These are phyloP conservation scores for Hyphopichia burtonii DNA, from an alignment of 1,139 yeast species.

Conservation along the genomic window DNA sequence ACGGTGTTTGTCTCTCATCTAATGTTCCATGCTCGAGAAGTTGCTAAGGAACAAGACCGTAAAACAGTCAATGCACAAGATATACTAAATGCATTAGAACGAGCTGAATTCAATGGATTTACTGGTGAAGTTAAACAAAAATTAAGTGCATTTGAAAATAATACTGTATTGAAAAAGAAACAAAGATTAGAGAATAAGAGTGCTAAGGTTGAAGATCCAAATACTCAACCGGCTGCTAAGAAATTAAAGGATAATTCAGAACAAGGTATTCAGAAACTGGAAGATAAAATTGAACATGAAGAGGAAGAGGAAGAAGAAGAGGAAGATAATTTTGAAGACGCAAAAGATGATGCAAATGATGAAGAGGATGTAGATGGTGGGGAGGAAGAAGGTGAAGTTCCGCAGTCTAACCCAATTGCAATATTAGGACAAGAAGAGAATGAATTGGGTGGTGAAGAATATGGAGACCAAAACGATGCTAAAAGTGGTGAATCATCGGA, in stretches of 20 bases:
- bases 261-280: constrained; percentile 12
- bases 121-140: constrained; percentile 53
- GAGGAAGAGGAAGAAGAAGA: constrained; percentile 15
- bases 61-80: constrained; percentile 69
- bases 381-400: constrained; percentile 9
- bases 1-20: constrained; percentile 72
- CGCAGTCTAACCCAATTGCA: constrained; percentile 21
- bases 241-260: constrained; percentile 8
- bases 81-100: constrained; percentile 56
- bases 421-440: constrained; percentile 23
- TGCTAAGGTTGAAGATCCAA: constrained; percentile 2
- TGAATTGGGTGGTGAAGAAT: constrained; percentile 13
- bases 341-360: constrained; percentile 7
- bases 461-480: constrained; percentile 8
- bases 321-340: constrained; percentile 10
- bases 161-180: constrained; percentile 39
- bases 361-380: constrained; percentile 12
- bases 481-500: constrained; percentile 4
- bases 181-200: constrained; percentile 14
- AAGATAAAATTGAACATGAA: constrained; percentile 18
- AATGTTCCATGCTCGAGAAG: constrained; percentile 58
- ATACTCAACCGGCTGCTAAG: constrained; percentile 4
- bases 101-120: constrained; percentile 54
- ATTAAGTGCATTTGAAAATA: constrained; percentile 43
- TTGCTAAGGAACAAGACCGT: constrained; percentile 51